Evolutionary conservation across 1,284 basidiomycete genomes (phyloP), one percentile per base, ranked within the genome.

Genomic region (Apiotrichum domesticum): DNA sequence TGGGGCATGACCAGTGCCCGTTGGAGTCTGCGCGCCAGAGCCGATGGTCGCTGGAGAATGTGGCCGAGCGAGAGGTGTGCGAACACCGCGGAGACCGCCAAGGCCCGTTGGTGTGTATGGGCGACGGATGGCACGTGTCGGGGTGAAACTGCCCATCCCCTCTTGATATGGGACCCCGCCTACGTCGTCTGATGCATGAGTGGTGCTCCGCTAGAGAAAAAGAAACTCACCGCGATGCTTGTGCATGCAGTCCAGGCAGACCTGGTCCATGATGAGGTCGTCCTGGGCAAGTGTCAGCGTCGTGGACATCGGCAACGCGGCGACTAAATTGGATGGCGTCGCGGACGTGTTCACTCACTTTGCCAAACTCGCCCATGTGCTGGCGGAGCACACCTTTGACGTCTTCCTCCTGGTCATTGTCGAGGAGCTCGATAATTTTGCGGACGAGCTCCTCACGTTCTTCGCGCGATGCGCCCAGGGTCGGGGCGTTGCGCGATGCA

Each of bases 351-450:
- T 46, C 6, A 63, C 71, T 65, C 74, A 84, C 84, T 66, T 87
- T 86, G 61, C 87, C 85, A 66, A 89, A 83, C 64, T 89, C 83
- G 6, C 81, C 81, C 67, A 86, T 87, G 42, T 82, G 83, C 35
- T 81, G 80, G 72, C 84, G 87, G 57, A 95, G 80, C 35, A 90
- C 66, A 2, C 74, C 68, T 77, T 92, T 92, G 68, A 94, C 82
- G 55, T 85, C 84, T 58, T 94, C 91, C 74, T 93, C 90, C 58
- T 87, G 84, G 73, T 95, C 91, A 56, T 85, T 83, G 46, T 83
- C 83, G 46, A 95, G 82, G 50, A 90, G 77, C 4, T 79, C 77
- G 34, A 88, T 86, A 11, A 92, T 85, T 66, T 81, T 81, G 66
- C 80, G 82, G 21, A 91, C 82, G 9, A 91, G 76, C 41, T 79